Evolutionary conservation across 2,329 filamentous ascomycete species (phyloP), one percentile per base, ranked within the genome.

Genomic region (Diaporthe batatas): DNA sequence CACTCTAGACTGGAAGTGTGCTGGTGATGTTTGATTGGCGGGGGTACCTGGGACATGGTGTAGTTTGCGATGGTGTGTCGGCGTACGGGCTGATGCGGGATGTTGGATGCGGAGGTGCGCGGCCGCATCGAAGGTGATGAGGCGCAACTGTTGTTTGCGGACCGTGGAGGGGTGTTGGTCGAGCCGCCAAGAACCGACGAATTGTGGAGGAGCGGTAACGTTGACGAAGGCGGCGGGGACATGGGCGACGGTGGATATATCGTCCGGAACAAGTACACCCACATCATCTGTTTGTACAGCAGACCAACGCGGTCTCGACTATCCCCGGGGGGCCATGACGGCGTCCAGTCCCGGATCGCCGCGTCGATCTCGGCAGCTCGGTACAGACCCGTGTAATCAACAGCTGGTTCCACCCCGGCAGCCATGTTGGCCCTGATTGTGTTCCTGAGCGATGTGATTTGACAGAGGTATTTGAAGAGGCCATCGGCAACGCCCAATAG

Each of bases 401-500:
- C 91, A 0, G 89, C 86, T 0, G 93, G 93, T 68, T 94, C 91
- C 2, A 89, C 83, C 4, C 89, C 84, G 70, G 88, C 79, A 70
- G 86, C 83, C 76, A 94, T 91, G 68, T 94, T 91, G 42, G 86
- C 84, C 7, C 95, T 90, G 74, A 97, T 93, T 2, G 87, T 87
- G 80, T 95, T 92, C 54, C 94, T 89, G 49, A 98, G 89, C 16
- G 89, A 89, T 1, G 93, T 94, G 74, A 97, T 96, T 78, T 93
- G 90, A 10, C 92, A 92, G 39, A 98, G 91, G 79, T 93, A 91
- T 44, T 89, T 88, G 79, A 97, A 95, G 2, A 98, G 85, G 1
- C 94, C 94, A 78, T 98, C 94, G 53, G 93, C 91, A 34, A 97
- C 92, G 29, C 95, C 95, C 7, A 97, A 86, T 6, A 97, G 86